Evolutionary conservation across 2,329 filamentous ascomycete species (phyloP), one percentile per base, ranked within the genome.

Genomic region (Diaporthe amygdali): DNA sequence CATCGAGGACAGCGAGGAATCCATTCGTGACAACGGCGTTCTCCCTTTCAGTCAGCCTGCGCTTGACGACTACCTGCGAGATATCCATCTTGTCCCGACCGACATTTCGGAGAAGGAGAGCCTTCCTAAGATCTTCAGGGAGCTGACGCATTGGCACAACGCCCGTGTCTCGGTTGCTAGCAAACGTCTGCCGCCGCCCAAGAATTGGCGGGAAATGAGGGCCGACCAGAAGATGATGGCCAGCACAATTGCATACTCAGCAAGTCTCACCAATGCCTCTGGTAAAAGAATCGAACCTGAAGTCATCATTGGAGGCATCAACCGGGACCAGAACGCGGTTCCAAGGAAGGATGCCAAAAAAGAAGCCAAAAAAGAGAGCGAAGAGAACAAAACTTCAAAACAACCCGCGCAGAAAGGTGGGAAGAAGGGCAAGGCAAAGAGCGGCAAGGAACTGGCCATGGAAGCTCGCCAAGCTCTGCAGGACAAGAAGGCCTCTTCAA

Each of bases 161-260:
- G 82, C 85, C 41, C 89, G 88, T 74, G 85, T 83, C 32, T 82
- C 85, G 0, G 74, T 90, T 3, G 84, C 87, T 32, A 74, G 77
- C 2, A 86, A 84, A 68, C 66, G 68, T 5, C 47, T 68, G 7
- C 74, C 74, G 0, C 78, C 76, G 39, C 69, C 75, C 9, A 77
- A 74, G 17, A 79, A 74, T 1, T 80, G 76, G 56, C 79, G 72
- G 32, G 79, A 84, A 8, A 80, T 79, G 66, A 85, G 82, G 73
- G 82, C 82, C 67, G 90, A 92, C 54, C 92, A 94, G 75, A 84
- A 83, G 66, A 90, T 89, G 76, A 92, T 93, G 88, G 86, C 87
- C 1, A 90, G 93, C 71, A 92, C 92, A 80, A 85, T 86, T 34
- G 84, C 86, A 1, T 95, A 94, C 77, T 91, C 93, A 2, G 91